Evolutionary conservation across 352 stramenopile genomes (phyloP).

Genomic region (Pythium insidiosum): DNA sequence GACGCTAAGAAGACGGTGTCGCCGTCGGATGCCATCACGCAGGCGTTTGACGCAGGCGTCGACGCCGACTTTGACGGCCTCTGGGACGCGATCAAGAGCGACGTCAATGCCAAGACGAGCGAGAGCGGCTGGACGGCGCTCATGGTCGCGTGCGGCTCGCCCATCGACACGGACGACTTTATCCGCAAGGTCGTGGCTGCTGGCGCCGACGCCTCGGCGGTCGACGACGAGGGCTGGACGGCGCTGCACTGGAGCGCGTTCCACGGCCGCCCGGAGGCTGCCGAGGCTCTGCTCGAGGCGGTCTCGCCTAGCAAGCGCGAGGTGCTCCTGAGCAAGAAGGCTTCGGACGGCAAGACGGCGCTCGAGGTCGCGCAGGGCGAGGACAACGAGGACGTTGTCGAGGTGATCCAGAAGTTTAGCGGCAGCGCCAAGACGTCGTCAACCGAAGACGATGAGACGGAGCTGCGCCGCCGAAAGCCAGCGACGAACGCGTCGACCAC

Average conservation of each 20-base stretch:
- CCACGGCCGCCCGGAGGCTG: constrained; percentile 64
- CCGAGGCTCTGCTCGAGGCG: constrained; percentile 42
- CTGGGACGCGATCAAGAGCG: constrained; percentile 45
- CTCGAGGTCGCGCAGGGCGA: constrained; percentile 61
- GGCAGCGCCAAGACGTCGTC: neutral
- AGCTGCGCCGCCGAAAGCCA: constrained; percentile 52
- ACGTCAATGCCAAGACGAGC: constrained; percentile 57
- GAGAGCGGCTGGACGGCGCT: constrained; percentile 77
- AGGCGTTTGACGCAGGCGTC: constrained; percentile 43
- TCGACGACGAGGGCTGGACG: constrained; percentile 75
- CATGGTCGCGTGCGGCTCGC: constrained; percentile 76
- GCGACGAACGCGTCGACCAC: neutral
- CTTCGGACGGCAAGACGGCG: constrained; percentile 52
- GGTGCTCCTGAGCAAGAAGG: constrained; percentile 41
- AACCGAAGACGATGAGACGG: constrained; percentile 19
- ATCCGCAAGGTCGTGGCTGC: constrained; percentile 53
- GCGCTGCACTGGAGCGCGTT: constrained; percentile 81
- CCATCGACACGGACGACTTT: constrained; percentile 76
- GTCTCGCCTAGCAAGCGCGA: constrained; percentile 26
- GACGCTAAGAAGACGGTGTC: constrained; percentile 21
- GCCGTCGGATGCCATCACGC: constrained; percentile 48
- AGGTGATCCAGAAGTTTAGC: constrained; percentile 43
- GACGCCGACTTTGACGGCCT: constrained; percentile 72
- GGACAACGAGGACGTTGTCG: constrained; percentile 59
- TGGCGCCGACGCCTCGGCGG: constrained; percentile 47